Conservation (phyloP, 108 stramenopile species). For the Epithemia pelagica region DNA sequence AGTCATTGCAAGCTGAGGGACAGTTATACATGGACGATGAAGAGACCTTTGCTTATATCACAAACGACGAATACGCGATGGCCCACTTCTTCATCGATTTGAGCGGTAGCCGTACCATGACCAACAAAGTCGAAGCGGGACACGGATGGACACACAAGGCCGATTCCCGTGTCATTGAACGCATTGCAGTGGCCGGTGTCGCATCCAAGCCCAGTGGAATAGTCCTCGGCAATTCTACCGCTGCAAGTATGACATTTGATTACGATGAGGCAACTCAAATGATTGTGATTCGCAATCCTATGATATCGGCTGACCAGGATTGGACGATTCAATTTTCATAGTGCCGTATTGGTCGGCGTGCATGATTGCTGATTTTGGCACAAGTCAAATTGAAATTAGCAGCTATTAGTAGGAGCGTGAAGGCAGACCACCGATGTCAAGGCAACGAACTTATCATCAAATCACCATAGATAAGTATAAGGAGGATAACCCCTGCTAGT, state of each 20-base stretch:
- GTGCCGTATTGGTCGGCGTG: too few relatives aligned
- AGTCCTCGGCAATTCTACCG: slow-evolving; percentile 10
- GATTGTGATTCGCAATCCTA: slow-evolving; percentile 74
- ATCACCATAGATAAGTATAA: too few relatives aligned
- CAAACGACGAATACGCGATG: slow-evolving; percentile 47
- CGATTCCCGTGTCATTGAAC: slow-evolving; percentile 49
- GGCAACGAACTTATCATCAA: too few relatives aligned
- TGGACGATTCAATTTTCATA: slow-evolving; percentile 32
- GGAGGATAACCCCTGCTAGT: too few relatives aligned
- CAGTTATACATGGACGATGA: slow-evolving; percentile 96
- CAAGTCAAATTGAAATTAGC: too few relatives aligned
- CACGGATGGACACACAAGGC: slow-evolving; percentile 29
- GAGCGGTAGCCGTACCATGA: slow-evolving; percentile 20
- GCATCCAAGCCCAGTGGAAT: slow-evolving; percentile 31
- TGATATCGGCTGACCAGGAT: slow-evolving; percentile 50
- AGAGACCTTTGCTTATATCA: slow-evolving; percentile 75
- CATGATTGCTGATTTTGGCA: too few relatives aligned
- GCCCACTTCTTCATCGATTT: slow-evolving; percentile 55
- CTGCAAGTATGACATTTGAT: slow-evolving; percentile 28
- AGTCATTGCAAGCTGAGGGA: slow-evolving; percentile 57
- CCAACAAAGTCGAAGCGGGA: slow-evolving; percentile 43
- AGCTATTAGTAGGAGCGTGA: too few relatives aligned
- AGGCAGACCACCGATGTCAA: too few relatives aligned
- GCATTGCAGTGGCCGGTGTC: slow-evolving; percentile 79
- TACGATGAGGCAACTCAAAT: slow-evolving; percentile 45